A percentile compares a stretch with the other conserved stretches of the same genome.
phyloP scores from a whole-genome alignment of 331 rosid species.

The Quercus lobata region DNA sequence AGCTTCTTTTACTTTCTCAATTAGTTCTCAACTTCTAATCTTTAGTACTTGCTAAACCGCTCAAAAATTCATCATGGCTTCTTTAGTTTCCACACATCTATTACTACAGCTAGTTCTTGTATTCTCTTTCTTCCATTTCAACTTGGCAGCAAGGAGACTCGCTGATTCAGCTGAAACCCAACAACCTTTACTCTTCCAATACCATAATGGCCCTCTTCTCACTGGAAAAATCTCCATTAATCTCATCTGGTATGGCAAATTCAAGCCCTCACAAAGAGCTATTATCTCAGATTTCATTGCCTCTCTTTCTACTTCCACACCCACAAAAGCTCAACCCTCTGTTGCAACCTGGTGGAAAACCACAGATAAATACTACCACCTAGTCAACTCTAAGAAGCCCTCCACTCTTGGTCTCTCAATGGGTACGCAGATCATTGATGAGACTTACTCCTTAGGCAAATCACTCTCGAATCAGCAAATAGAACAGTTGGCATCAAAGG shows the following conservation, averaged over 20 bases:
- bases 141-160: constrained; percentile 5
- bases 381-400: constrained; percentile 26
- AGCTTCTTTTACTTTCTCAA: not conserved
- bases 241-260: constrained; percentile 73
- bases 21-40: not conserved
- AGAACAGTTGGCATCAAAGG: constrained; percentile 39
- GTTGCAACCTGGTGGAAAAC: constrained; percentile 65
- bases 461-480: constrained; percentile 46
- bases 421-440: constrained; percentile 45
- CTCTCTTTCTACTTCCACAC: constrained; percentile 45
- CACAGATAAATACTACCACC: constrained; percentile 42
- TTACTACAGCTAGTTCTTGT: not conserved
- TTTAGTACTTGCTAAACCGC: not conserved
- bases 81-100: not conserved
- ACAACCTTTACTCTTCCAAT: constrained; percentile 15
- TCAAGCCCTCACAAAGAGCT: constrained; percentile 61
- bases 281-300: constrained; percentile 56
- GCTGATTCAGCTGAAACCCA: not conserved
- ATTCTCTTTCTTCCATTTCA: not conserved
- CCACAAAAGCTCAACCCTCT: constrained; percentile 36
- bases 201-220: constrained; percentile 67
- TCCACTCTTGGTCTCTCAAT: constrained; percentile 23
- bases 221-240: constrained; percentile 47
- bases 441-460: constrained; percentile 45
- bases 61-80: not conserved